phyloP scores from a whole-genome alignment of 768 basidiomycete species.

The Termitomyces sp. region DNA sequence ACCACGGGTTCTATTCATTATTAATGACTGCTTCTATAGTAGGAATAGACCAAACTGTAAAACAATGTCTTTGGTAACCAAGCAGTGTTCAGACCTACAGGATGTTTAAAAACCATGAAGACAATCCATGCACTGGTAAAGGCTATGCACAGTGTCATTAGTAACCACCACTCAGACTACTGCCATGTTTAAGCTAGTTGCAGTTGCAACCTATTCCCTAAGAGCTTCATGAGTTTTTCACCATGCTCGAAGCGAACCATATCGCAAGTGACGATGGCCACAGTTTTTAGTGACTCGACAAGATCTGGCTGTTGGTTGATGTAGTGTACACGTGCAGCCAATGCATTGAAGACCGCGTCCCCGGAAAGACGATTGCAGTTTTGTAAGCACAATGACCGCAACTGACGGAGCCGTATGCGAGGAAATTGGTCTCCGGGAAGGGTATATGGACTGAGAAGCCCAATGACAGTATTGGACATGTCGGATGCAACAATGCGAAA shows the following conservation, averaged over 20 bases:
- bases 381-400: conserved; percentile 46
- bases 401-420: conserved; percentile 47
- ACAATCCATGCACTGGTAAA: too few relatives aligned
- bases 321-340: conserved; percentile 41
- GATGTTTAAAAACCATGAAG: too few relatives aligned
- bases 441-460: conserved; percentile 43
- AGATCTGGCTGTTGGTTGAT: conserved; percentile 23
- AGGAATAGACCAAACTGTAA: background rate
- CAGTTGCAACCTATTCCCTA: conserved; percentile 22
- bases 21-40: background rate
- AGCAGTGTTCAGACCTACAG: too few relatives aligned
- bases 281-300: conserved; percentile 23
- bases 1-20: too few relatives aligned
- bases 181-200: background rate
- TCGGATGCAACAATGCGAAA: conserved; percentile 78
- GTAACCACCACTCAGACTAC: background rate
- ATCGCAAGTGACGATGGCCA: conserved; percentile 35
- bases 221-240: conserved; percentile 19
- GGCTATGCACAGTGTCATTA: background rate
- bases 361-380: conserved; percentile 64
- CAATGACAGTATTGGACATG: conserved; percentile 70
- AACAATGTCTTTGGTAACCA: background rate
- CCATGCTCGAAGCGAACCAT: conserved; percentile 24
- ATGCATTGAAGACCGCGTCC: conserved; percentile 44
- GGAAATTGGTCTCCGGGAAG: conserved; percentile 9